These are phyloP conservation scores for Leccinum subgranulosum DNA, from an alignment of 768 basidiomycete species.

Conservation along the genomic window DNA sequence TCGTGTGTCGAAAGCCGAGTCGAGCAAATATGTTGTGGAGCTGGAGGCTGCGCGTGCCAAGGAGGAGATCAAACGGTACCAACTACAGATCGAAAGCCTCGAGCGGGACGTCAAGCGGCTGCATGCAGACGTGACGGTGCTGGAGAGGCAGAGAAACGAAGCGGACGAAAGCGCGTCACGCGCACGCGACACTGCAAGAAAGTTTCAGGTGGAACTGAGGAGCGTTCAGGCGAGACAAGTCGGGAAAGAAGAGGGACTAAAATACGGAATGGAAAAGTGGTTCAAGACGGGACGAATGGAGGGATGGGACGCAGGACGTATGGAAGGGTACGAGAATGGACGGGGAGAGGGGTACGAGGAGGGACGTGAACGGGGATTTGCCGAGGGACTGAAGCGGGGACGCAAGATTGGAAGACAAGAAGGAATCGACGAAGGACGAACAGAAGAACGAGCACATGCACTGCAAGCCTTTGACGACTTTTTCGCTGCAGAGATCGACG, in stretches of 20 bases:
- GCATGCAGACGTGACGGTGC: conserved; percentile 25
- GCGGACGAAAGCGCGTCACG: conserved; percentile 44
- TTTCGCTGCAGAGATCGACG: conserved; percentile 43
- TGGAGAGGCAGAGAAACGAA: conserved; percentile 37
- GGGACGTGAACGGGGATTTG: conserved; percentile 41
- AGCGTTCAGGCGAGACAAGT: conserved; percentile 44
- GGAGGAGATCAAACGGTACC: conserved; percentile 46
- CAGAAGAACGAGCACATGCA: conserved; percentile 51
- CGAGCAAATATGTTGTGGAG: conserved; percentile 37
- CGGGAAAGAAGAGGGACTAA: conserved; percentile 41
- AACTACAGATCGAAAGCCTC: conserved; percentile 44
- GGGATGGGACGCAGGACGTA: conserved; percentile 45
- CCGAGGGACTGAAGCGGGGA: conserved; percentile 34
- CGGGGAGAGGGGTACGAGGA: conserved; percentile 39
- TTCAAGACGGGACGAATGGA: conserved; percentile 44
- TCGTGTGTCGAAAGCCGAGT: conserved; percentile 41
- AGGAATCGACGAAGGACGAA: conserved; percentile 38
- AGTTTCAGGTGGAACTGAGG: conserved; percentile 41
- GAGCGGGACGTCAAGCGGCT: conserved; percentile 43
- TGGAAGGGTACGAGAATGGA: conserved; percentile 46
- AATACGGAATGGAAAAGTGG: conserved; percentile 40
- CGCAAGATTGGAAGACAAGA: conserved; percentile 28
- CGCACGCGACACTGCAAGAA: conserved; percentile 42
- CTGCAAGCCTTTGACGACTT: conserved; percentile 58
- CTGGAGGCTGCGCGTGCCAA: conserved; percentile 39